Conservation (phyloP, 1,139 yeast genomes). For the Zygosaccharomyces sapae region DNA sequence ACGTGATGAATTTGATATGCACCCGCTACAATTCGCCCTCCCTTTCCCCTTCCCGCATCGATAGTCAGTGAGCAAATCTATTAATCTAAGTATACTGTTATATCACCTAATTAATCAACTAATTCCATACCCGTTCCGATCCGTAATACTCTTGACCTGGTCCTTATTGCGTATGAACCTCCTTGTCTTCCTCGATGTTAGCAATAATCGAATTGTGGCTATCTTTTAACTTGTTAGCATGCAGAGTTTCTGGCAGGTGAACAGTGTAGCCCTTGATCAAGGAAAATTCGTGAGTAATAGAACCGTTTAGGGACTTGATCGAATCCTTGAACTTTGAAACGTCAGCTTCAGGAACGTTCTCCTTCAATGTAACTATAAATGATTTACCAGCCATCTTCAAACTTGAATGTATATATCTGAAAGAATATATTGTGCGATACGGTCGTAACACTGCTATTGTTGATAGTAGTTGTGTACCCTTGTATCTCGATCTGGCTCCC, state of each 20-base stretch:
- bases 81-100: neutral
- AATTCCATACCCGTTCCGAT: neutral
- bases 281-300: conserved; percentile 56
- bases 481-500: neutral
- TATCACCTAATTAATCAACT: neutral
- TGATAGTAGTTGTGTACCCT: neutral
- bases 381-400: conserved; percentile 21
- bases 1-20: neutral
- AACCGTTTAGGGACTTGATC: conserved; percentile 51
- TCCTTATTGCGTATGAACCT: conserved; percentile 13
- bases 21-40: neutral
- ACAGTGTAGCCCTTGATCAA: conserved; percentile 62
- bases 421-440: conserved; percentile 1
- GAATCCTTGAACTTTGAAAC: conserved; percentile 23
- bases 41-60: neutral
- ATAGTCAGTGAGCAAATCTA: neutral
- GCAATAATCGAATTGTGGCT: conserved; percentile 24
- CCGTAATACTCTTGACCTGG: neutral
- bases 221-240: conserved; percentile 22
- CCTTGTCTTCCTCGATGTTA: conserved; percentile 29
- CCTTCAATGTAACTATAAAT: conserved; percentile 30
- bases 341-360: conserved; percentile 25
- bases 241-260: conserved; percentile 23
- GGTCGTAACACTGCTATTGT: neutral
- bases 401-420: neutral